Conservation (phyloP, 192 early-diverging fungal species). For the Coemansia reversa region DNA sequence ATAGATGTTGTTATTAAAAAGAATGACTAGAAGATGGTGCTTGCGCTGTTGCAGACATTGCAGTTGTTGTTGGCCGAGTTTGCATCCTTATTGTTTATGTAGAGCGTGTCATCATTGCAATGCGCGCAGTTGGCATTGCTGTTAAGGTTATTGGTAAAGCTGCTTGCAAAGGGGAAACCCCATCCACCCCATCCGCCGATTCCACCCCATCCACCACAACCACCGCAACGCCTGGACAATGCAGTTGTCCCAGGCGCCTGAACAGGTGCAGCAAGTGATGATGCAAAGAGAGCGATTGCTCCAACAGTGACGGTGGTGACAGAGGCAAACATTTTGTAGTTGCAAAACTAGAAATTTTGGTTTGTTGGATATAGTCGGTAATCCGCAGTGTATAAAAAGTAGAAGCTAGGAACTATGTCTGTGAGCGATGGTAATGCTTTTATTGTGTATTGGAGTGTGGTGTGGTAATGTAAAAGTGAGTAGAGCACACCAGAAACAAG, state of each 20-base stretch:
- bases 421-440: no score
- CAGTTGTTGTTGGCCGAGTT: conserved; percentile 4
- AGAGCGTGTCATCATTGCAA: conserved; percentile 10
- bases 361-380: background rate
- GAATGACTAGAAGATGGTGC: background rate
- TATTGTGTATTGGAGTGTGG: no score
- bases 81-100: conserved; percentile 3
- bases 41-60: conserved; percentile 6
- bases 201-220: background rate
- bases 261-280: background rate
- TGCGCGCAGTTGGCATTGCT: conserved; percentile 7
- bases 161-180: background rate
- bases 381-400: no score
- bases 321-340: background rate
- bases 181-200: background rate
- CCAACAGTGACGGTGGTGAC: background rate
- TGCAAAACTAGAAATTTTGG: background rate
- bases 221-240: background rate
- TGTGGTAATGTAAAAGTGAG: no score
- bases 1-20: no score
- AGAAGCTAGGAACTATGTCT: no score
- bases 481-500: no score
- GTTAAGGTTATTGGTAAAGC: conserved; percentile 3
- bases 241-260: background rate
- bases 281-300: background rate